These are phyloP conservation scores for Pseudogymnoascus sp. DNA, from an alignment of 2,329 filamentous ascomycete genomes.

Conservation along the genomic window DNA sequence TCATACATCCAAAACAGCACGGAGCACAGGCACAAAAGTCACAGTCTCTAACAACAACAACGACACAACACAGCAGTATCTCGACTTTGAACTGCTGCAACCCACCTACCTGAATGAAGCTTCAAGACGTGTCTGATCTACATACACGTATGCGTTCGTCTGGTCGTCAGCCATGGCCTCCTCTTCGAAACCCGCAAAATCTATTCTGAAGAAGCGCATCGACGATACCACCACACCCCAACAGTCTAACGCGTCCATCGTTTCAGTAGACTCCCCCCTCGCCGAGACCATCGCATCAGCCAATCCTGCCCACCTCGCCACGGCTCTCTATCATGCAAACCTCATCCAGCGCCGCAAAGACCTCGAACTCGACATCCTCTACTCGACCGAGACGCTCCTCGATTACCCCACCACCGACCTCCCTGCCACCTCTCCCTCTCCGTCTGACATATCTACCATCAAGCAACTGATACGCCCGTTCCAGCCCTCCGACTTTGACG, in stretches of 20 bases:
- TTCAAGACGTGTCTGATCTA: background rate
- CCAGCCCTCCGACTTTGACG: constrained; percentile 82
- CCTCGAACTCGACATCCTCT: constrained; percentile 65
- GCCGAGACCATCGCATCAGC: constrained; percentile 37
- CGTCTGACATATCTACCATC: constrained; percentile 57
- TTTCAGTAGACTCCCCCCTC: constrained; percentile 36
- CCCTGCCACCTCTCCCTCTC: constrained; percentile 42
- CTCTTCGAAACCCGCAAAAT: constrained; percentile 34
- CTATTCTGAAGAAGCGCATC: constrained; percentile 55
- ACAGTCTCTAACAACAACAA: background rate
- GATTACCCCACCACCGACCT: constrained; percentile 35
- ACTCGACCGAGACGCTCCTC: constrained; percentile 55
- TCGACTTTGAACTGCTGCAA: background rate
- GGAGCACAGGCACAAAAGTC: background rate
- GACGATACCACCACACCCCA: constrained; percentile 32
- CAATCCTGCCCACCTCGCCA: constrained; percentile 32
- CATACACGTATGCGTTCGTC: background rate
- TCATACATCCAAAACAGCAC: background rate
- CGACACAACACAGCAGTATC: background rate
- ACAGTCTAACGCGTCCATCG: constrained; percentile 12
- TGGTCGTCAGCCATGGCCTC: constrained; percentile 22
- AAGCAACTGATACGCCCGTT: constrained; percentile 62
- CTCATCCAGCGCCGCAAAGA: constrained; percentile 77
- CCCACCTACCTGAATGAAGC: background rate
- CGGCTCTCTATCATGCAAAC: constrained; percentile 74